Evolutionary conservation across 2,329 filamentous ascomycete species (phyloP), one percentile per base, ranked within the genome.

Genomic region (Talaromyces sp.): DNA sequence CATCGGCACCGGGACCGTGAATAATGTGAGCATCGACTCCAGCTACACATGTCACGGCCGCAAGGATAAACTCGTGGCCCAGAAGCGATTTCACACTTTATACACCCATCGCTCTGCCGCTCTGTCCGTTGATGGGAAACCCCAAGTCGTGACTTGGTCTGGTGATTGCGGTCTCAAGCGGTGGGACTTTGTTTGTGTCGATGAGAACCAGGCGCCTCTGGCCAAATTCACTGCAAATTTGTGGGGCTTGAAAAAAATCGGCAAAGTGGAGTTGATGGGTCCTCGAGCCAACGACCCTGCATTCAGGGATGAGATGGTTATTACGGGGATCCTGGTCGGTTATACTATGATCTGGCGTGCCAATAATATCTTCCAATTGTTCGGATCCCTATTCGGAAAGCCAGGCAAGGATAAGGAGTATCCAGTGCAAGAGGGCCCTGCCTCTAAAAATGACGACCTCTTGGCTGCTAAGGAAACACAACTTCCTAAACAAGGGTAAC

Each of bases 171-270:
- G 65, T 11, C 67, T 71, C 47, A 72, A 68, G 59, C 68, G 54
- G 6, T 73, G 71, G 70, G 69, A 73, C 59, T 73, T 72, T 63
- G 55, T 73, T 51, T 72, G 69, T 47, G 58, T 69, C 3, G 69
- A 72, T 54, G 69, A 72, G 49, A 56, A 69, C 2, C 63, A 70
- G 57, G 61, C 66, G 49, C 69, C 72, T 17, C 65, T 73, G 19
- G 71, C 71, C 11, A 68, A 66, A 55, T 70, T 69, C 58, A 63
- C 65, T 15, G 64, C 65, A 9, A 68, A 69, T 27, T 27, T 65
- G 8, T 71, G 69, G 69, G 65, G 56, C 2, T 0, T 71, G 33
- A 69, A 66, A 53, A 70, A 70, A 33, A 22, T 71, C 9, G 71
- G 67, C 4, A 63, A 65, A 13, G 68, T 73, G 17, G 67, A 72